Conservation (phyloP, 441 rosid species). For the Omphalea diandra region DNA sequence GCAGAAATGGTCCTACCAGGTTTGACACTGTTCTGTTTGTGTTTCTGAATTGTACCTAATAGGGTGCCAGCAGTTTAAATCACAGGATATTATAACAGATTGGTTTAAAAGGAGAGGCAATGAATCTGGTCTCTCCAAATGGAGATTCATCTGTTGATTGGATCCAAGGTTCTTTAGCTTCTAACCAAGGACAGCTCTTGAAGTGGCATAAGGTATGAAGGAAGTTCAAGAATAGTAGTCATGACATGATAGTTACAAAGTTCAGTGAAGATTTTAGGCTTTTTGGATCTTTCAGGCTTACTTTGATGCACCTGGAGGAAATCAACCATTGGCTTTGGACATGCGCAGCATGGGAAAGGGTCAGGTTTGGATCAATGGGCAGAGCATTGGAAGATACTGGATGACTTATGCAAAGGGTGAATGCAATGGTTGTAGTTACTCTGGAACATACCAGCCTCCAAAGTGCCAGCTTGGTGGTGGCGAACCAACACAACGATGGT, state of each 20-base stretch:
- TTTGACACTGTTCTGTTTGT: conserved; percentile 15
- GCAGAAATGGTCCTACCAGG: conserved; percentile 77
- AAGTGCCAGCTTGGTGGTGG: conserved; percentile 84
- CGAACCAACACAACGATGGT: conserved; percentile 84
- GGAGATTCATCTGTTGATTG: conserved; percentile 57
- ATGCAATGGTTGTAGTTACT: conserved; percentile 51
- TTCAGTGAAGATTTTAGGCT: background rate
- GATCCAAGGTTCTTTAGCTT: conserved; percentile 46
- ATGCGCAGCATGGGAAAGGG: conserved; percentile 92
- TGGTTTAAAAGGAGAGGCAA: conserved; percentile 70
- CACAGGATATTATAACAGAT: conserved; percentile 38
- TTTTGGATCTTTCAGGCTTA: conserved; percentile 51
- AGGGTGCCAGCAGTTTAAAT: conserved; percentile 1
- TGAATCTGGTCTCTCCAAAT: conserved; percentile 61
- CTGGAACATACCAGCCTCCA: conserved; percentile 61
- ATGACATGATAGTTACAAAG: background rate
- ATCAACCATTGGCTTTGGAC: conserved; percentile 83
- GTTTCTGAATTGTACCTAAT: background rate
- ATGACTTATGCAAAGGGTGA: conserved; percentile 74
- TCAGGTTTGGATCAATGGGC: conserved; percentile 85
- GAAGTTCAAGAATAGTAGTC: background rate
- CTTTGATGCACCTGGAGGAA: conserved; percentile 68
- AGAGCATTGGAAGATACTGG: conserved; percentile 92
- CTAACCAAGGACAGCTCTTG: conserved; percentile 45
- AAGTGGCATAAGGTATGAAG: conserved; percentile 76